Evolutionary conservation across 768 basidiomycete genomes (phyloP).

Genomic region (Asterophora lycoperdoides): DNA sequence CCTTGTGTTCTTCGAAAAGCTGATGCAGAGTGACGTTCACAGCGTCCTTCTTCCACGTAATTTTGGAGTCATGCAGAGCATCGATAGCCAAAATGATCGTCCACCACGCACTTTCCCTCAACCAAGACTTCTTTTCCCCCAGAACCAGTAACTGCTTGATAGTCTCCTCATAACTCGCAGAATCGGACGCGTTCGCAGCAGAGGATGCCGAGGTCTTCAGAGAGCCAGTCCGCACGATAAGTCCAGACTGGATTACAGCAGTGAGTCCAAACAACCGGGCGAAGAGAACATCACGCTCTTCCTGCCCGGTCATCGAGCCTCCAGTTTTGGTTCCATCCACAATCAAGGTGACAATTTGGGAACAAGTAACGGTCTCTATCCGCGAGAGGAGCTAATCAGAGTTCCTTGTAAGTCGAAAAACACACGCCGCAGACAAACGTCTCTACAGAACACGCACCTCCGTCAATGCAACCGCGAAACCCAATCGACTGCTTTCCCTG

Average conservation of each 20-base stretch:
- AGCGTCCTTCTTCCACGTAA: slow-evolving; percentile 70
- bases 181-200: slow-evolving; percentile 49
- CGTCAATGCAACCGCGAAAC: slow-evolving; percentile 93
- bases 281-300: slow-evolving; percentile 90
- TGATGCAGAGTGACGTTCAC: slow-evolving; percentile 43
- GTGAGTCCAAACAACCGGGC: slow-evolving; percentile 89
- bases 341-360: slow-evolving; percentile 74
- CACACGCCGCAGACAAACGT: background rate
- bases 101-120: slow-evolving; percentile 92
- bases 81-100: slow-evolving; percentile 62
- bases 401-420: background rate
- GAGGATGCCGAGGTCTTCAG: slow-evolving; percentile 52
- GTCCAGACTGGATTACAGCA: slow-evolving; percentile 78
- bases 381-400: slow-evolving; percentile 66
- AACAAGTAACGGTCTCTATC: slow-evolving; percentile 70
- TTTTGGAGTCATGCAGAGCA: slow-evolving; percentile 50
- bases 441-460: slow-evolving; percentile 53
- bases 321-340: slow-evolving; percentile 65
- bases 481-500: slow-evolving; percentile 87
- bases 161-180: slow-evolving; percentile 54
- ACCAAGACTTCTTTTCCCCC: slow-evolving; percentile 84
- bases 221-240: slow-evolving; percentile 62
- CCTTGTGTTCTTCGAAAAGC: slow-evolving; percentile 49
- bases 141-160: slow-evolving; percentile 59
- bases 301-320: slow-evolving; percentile 81